These are phyloP conservation scores for Colletotrichum sp. DNA, from an alignment of 2,329 filamentous ascomycete genomes.

Conservation along the genomic window DNA sequence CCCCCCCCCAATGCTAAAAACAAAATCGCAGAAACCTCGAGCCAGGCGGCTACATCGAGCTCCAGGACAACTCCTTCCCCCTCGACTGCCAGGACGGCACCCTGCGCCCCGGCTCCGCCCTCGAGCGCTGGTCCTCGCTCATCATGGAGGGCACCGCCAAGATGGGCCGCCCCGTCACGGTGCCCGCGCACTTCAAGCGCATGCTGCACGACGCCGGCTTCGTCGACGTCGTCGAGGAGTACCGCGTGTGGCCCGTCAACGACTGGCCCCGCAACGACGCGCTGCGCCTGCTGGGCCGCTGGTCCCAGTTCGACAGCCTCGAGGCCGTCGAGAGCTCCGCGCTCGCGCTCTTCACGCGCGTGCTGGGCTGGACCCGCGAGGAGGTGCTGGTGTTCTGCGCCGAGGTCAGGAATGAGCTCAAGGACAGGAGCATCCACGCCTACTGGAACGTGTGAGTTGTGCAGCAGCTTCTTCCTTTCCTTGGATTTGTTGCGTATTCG, in stretches of 20 bases:
- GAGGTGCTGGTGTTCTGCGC: constrained; percentile 31
- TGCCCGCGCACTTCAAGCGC: constrained; percentile 28
- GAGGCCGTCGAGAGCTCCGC: constrained; percentile 29
- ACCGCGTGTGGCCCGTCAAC: constrained; percentile 37
- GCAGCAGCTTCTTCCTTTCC: not conserved
- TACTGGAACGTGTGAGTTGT: constrained; percentile 26
- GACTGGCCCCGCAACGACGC: constrained; percentile 36
- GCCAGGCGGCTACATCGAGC: constrained; percentile 36
- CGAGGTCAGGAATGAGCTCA: constrained; percentile 32
- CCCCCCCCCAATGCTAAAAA: too few relatives aligned
- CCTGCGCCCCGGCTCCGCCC: constrained; percentile 27
- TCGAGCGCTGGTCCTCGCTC: constrained; percentile 31
- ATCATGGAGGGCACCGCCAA: constrained; percentile 33
- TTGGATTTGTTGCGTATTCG: not conserved
- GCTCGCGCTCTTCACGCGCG: constrained; percentile 35
- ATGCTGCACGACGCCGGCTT: constrained; percentile 35
- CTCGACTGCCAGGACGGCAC: constrained; percentile 35
- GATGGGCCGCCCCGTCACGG: constrained; percentile 32
- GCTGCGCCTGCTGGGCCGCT: constrained; percentile 37
- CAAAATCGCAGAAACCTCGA: constrained; percentile 29
- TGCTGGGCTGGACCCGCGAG: constrained; percentile 32
- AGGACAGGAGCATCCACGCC: constrained; percentile 30
- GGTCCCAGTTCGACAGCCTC: constrained; percentile 18
- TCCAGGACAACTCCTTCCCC: constrained; percentile 31
- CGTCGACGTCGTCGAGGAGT: constrained; percentile 32